Base-by-base conservation (phyloP, 306 rosid species). In the Glycine soja region DNA sequence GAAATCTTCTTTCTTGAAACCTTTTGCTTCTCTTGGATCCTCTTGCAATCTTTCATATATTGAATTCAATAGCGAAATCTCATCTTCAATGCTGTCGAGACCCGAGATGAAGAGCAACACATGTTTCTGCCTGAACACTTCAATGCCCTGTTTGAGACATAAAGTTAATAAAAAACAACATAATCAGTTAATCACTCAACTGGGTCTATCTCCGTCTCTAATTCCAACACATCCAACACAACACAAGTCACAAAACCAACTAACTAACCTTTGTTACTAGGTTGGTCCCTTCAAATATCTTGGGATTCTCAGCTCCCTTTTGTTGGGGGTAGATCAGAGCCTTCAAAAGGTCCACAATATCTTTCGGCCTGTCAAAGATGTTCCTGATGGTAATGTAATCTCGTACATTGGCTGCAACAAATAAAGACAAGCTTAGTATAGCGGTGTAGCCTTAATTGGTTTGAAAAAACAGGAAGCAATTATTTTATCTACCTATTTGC, bases 21-120 rank as follows among this genome's bases (percentile, higher is more conserved):
- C 68, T 50, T 74, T 79, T 7, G 14, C 0, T 24, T 73, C 67
- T 79, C 48, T 67, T 48, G 84, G 48, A 2, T 74, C 70, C 2
- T 67, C 84, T 10, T 13, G 73, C 81, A 84, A 30, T 51, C 81
- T 79, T 2, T 84, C 46, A 12, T 79, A 6, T 74, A 84, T 11
- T 40, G 83, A 58, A 12, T 84, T 84, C 36, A 84, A 4, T n/a
- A 84, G 87, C 16, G 51, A 43, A 4, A 84, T 67, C 77, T 84
- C 87, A 51, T 84, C 87, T 0, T 6, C 74, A 8, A 84, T 63
- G 61, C 78, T 79, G 16, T 79, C 14, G 0, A 84, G 73, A 14
- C 77, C 32, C 34, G 87, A 84, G 53, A 79, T 74, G 62, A 84
- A 84, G 10, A 84, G 15, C 30, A 84, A 40, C 19, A 84, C 81